A percentile compares a stretch with the other conserved stretches of the same genome.
phyloP scores from a whole-genome alignment of 164 flowering plant species.

The Vitis rupestris region DNA sequence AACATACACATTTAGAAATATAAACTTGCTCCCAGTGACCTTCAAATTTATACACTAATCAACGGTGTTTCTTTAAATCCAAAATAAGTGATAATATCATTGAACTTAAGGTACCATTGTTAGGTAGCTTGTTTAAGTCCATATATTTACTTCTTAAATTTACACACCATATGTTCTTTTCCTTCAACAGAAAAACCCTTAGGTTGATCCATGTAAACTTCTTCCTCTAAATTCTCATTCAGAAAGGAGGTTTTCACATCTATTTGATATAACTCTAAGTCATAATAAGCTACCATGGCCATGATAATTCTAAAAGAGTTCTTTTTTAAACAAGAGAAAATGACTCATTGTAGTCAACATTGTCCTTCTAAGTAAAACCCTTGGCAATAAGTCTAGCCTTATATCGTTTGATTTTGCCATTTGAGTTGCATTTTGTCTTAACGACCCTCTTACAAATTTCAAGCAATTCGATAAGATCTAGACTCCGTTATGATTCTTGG shows the following conservation, averaged over 20 bases:
- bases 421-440: background rate
- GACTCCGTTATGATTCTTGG: no score
- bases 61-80: no score
- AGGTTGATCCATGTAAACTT: background rate
- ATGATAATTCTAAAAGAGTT: no score
- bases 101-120: no score
- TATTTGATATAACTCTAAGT: no score
- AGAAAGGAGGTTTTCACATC: background rate
- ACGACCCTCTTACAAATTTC: background rate
- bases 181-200: background rate
- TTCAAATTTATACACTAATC: background rate
- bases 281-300: background rate
- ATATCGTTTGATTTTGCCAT: background rate
- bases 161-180: background rate
- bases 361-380: no score
- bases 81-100: no score
- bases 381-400: no score
- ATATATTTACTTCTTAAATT: background rate
- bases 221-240: no score
- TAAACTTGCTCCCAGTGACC: background rate
- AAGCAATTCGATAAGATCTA: no score
- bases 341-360: background rate
- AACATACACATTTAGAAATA: background rate
- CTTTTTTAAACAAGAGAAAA: background rate
- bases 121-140: no score